Conservation (phyloP, 2,329 filamentous ascomycete species). For the Monosporascus sp. region DNA sequence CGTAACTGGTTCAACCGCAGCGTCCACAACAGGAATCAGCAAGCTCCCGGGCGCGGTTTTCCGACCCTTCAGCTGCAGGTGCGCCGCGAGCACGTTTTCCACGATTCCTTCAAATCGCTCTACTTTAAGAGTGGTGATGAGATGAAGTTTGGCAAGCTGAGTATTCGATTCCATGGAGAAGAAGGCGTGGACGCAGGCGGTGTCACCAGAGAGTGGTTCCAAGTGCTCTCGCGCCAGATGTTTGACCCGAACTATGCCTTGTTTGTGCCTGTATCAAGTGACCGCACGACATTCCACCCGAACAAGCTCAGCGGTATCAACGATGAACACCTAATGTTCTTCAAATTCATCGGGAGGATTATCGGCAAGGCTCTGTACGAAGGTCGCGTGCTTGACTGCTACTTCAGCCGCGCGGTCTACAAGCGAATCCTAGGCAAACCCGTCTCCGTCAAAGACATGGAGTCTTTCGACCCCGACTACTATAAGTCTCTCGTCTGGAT, state of each 20-base stretch:
- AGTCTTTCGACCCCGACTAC: slow-evolving; percentile 96
- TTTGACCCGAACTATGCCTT: slow-evolving; percentile 97
- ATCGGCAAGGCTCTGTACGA: slow-evolving; percentile 98
- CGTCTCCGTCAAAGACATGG: slow-evolving; percentile 98
- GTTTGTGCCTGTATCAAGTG: slow-evolving; percentile 93
- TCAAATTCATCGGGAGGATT: slow-evolving; percentile 98
- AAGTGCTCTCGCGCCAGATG: slow-evolving; percentile 95
- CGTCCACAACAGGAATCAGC: slow-evolving; percentile 73
- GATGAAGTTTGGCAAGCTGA: slow-evolving; percentile 98
- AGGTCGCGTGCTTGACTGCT: slow-evolving; percentile 90
- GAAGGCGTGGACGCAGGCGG: slow-evolving; percentile 97
- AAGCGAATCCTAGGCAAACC: slow-evolving; percentile 93
- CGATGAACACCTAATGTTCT: slow-evolving; percentile 92
- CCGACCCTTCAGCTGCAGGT: slow-evolving; percentile 80
- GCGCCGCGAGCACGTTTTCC: slow-evolving; percentile 91
- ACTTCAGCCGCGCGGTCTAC: slow-evolving; percentile 98
- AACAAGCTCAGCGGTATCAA: slow-evolving; percentile 94
- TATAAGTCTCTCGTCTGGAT: slow-evolving; percentile 99
- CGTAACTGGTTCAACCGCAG: slow-evolving; percentile 97
- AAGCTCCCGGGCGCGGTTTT: slow-evolving; percentile 55
- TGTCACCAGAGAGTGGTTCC: slow-evolving; percentile 98
- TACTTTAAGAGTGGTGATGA: slow-evolving; percentile 96
- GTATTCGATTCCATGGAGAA: slow-evolving; percentile 94
- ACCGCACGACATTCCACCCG: slow-evolving; percentile 97
- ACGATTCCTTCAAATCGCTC: slow-evolving; percentile 96